These are phyloP conservation scores for Nemania bipapillata DNA, from an alignment of 2,329 filamentous ascomycete species.

Conservation along the genomic window DNA sequence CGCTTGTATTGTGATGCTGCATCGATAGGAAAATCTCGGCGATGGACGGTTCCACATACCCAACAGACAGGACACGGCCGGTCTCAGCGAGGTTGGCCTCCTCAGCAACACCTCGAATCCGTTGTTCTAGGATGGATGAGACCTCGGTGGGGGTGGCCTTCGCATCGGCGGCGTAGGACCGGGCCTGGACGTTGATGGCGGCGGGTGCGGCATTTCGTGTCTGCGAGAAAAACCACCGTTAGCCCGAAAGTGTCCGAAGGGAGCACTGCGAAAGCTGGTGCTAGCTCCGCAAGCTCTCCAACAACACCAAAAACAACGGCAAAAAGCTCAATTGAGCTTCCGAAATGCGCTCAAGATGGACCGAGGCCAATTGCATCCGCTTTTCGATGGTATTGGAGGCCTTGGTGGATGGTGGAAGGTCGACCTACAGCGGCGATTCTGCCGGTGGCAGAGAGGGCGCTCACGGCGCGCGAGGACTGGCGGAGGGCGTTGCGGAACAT, in stretches of 20 bases:
- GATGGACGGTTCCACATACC: constrained; percentile 72
- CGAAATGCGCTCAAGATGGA: constrained; percentile 46
- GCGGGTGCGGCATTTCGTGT: constrained; percentile 86
- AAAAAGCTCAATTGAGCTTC: constrained; percentile 57
- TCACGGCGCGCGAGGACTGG: constrained; percentile 94
- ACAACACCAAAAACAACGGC: constrained; percentile 44
- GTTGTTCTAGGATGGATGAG: constrained; percentile 98
- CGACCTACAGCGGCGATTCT: constrained; percentile 93
- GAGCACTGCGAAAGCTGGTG: constrained; percentile 44
- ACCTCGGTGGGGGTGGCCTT: constrained; percentile 98
- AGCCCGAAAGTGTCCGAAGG: constrained; percentile 64
- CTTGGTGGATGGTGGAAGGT: constrained; percentile 51
- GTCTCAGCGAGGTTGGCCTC: constrained; percentile 97
- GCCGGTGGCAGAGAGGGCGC: constrained; percentile 90
- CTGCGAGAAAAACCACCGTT: constrained; percentile 70
- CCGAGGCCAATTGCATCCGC: constrained; percentile 54
- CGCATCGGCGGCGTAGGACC: constrained; percentile 91
- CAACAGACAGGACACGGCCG: constrained; percentile 96
- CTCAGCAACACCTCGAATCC: constrained; percentile 98
- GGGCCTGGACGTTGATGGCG: constrained; percentile 78
- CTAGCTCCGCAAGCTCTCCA: constrained; percentile 55
- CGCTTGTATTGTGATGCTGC: constrained; percentile 28
- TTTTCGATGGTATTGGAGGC: constrained; percentile 61
- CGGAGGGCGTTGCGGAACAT: constrained; percentile 99
- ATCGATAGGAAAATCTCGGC: constrained; percentile 46